Evolutionary conservation across 805 yeast species (phyloP).

Genomic region (Maudiozyma turicensis): DNA sequence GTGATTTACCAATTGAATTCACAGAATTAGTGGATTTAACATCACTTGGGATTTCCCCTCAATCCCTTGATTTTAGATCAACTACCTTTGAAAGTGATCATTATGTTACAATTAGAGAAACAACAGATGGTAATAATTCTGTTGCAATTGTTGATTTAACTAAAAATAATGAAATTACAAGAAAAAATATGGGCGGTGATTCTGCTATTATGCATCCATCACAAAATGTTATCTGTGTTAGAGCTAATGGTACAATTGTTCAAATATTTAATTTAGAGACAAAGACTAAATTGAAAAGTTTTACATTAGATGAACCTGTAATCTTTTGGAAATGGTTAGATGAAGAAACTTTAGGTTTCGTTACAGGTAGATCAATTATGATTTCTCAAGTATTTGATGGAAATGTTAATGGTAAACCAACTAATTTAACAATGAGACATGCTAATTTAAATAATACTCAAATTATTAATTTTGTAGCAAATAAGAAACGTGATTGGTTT

Average conservation of each 20-base stretch:
- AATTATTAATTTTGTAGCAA: constrained; percentile 82
- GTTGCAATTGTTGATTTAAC: constrained; percentile 87
- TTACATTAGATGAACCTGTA: constrained; percentile 78
- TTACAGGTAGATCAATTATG: constrained; percentile 67
- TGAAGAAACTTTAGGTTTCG: constrained; percentile 64
- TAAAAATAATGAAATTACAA: constrained; percentile 67
- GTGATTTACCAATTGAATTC: constrained; percentile 91
- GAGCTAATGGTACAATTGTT: constrained; percentile 93
- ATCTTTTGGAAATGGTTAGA: constrained; percentile 93
- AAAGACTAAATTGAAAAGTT: constrained; percentile 82
- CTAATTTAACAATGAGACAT: constrained; percentile 73
- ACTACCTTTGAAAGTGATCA: constrained; percentile 91
- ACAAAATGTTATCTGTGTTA: constrained; percentile 79
- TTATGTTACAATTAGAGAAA: constrained; percentile 75
- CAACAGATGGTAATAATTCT: constrained; percentile 46
- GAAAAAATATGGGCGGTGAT: constrained; percentile 95
- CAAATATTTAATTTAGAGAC: constrained; percentile 86
- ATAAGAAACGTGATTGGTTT: constrained; percentile 78
- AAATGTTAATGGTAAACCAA: constrained; percentile 69
- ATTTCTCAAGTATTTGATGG: constrained; percentile 81
- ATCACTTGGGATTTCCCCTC: constrained; percentile 73
- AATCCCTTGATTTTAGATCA: constrained; percentile 81
- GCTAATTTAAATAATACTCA: constrained; percentile 69
- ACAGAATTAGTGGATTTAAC: constrained; percentile 90
- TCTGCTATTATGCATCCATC: constrained; percentile 93